Evolutionary conservation across 257 asterid genomes (phyloP).

Genomic region (Scutellaria barbata): DNA sequence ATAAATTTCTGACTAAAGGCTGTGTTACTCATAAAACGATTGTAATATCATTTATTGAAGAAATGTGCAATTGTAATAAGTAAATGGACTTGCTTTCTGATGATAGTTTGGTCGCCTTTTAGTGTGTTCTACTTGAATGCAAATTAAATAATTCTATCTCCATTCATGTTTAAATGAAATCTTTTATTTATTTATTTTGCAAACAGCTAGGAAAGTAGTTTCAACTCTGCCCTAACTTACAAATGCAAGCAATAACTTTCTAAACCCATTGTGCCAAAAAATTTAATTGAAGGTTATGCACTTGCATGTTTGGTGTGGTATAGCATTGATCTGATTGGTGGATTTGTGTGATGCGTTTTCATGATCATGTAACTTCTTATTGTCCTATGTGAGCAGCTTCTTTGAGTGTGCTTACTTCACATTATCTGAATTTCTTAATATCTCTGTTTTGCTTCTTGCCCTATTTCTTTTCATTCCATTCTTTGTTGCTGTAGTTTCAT

Average conservation of each 20-base stretch:
- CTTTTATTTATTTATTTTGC: background rate
- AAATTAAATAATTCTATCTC: background rate
- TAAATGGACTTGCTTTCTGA: background rate
- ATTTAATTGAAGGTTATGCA: background rate
- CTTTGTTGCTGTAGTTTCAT: background rate
- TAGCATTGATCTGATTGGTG: background rate
- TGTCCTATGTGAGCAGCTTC: background rate
- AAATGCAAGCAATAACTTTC: background rate
- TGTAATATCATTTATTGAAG: background rate
- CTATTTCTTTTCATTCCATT: background rate
- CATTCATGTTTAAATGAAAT: background rate
- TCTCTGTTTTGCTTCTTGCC: background rate
- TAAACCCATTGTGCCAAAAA: background rate
- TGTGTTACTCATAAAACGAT: background rate
- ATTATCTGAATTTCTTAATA: background rate
- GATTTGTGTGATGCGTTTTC: background rate
- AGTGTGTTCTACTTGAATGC: background rate
- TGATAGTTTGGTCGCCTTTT: background rate
- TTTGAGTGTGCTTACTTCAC: background rate
- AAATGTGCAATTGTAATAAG: conserved; percentile 11
- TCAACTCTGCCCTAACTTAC: background rate
- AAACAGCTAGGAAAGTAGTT: background rate
- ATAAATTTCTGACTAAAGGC: background rate
- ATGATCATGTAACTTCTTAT: background rate
- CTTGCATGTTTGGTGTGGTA: background rate